Percentiles rank a stretch among this genome's conserved stretches.
These are phyloP conservation scores for Pyrus bretschneideri DNA, from an alignment of 306 rosid genomes.

Conservation along the genomic window DNA sequence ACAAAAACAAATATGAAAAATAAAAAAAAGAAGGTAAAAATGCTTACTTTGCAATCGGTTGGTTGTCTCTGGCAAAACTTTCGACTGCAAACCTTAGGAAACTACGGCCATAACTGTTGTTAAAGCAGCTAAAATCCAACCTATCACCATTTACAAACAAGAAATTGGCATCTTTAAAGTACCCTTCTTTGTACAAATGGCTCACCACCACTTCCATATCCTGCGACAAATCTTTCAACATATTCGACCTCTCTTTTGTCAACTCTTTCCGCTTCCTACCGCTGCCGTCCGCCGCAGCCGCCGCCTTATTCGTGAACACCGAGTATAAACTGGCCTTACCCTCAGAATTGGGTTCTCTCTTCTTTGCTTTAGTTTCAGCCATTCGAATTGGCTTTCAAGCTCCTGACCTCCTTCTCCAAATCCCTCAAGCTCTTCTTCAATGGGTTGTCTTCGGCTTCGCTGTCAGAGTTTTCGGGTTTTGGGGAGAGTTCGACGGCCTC, in stretches of 20 bases:
- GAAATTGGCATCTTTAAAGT: constrained; percentile 56
- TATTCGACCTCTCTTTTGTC: constrained; percentile 16
- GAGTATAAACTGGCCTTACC: constrained; percentile 18
- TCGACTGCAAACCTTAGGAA: constrained; percentile 41
- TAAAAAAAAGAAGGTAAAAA: neutral
- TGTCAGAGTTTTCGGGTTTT: constrained; percentile 1
- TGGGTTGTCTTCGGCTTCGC: constrained; percentile 7
- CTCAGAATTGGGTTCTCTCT: constrained; percentile 7
- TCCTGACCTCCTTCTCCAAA: constrained; percentile 25
- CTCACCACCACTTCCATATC: constrained; percentile 46
- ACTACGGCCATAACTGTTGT: constrained; percentile 21
- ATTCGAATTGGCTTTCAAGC: constrained; percentile 10
- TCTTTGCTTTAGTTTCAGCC: neutral
- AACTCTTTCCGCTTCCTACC: neutral
- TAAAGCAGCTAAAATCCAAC: constrained; percentile 49
- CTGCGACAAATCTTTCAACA: constrained; percentile 38
- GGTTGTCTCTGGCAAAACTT: constrained; percentile 51
- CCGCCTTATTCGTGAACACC: constrained; percentile 18
- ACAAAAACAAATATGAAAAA: neutral
- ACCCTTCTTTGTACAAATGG: constrained; percentile 49
- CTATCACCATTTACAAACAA: constrained; percentile 1
- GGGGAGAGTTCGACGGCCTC: constrained; percentile 28
- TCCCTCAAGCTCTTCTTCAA: constrained; percentile 27
- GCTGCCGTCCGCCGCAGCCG: neutral
- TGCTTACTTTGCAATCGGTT: constrained; percentile 66